These are phyloP conservation scores for Mrakia frigida DNA, from an alignment of 768 basidiomycete genomes.

Conservation along the genomic window DNA sequence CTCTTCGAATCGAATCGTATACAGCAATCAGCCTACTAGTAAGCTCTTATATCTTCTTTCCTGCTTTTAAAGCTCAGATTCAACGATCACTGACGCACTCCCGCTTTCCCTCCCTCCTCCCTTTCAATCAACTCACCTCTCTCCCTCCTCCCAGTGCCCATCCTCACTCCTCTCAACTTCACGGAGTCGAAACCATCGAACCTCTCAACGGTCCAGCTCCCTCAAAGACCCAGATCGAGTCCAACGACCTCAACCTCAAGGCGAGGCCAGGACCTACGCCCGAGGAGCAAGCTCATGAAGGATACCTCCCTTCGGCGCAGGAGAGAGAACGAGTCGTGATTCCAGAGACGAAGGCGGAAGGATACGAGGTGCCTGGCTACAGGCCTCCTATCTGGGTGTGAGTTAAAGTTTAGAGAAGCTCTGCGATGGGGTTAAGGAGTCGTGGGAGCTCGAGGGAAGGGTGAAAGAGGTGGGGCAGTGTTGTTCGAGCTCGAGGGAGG, in stretches of 20 bases:
- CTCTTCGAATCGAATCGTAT: not conserved
- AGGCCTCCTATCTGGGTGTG: constrained; percentile 30
- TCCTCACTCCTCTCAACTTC: constrained; percentile 12
- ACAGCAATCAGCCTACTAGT: constrained; percentile 31
- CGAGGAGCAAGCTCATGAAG: not conserved
- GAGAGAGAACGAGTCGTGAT: constrained; percentile 17
- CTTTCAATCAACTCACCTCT: not conserved
- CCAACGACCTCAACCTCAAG: not conserved
- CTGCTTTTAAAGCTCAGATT: no score
- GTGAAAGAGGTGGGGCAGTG: not conserved
- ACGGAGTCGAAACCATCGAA: constrained; percentile 31
- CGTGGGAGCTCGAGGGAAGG: not conserved
- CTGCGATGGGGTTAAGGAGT: not conserved
- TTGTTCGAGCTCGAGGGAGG: not conserved
- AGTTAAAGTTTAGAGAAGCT: not conserved
- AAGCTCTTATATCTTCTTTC: not conserved
- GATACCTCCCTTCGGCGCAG: not conserved
- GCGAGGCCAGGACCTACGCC: not conserved
- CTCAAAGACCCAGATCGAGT: not conserved
- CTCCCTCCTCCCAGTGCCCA: constrained; percentile 26
- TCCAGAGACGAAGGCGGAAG: constrained; percentile 11
- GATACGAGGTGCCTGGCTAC: constrained; percentile 22
- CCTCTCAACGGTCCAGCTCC: constrained; percentile 24
- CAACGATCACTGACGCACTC: not conserved
- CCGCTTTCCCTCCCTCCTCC: not conserved